These are phyloP conservation scores for Neonectria neomacrospora DNA, from an alignment of 2,329 filamentous ascomycete genomes.

Conservation along the genomic window DNA sequence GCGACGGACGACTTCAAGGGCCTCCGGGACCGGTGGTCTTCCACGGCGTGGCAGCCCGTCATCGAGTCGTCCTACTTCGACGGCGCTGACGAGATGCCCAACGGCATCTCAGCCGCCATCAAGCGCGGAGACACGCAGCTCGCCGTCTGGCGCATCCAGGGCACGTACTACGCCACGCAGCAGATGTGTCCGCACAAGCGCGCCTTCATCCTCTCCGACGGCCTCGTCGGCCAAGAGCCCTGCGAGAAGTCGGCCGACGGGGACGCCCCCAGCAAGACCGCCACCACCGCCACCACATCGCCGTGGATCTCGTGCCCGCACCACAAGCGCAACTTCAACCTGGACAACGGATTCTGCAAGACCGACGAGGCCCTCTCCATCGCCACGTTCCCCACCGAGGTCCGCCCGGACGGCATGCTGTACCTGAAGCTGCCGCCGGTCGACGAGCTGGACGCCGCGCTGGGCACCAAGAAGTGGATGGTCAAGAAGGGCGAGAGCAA, in stretches of 20 bases:
- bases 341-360: slow-evolving; percentile 76
- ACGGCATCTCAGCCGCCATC: slow-evolving; percentile 79
- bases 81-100: slow-evolving; percentile 69
- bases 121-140: slow-evolving; percentile 91
- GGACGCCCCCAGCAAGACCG: slow-evolving; percentile 40
- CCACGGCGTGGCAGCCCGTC: slow-evolving; percentile 80
- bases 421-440: slow-evolving; percentile 84
- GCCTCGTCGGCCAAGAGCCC: slow-evolving; percentile 77
- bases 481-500: slow-evolving; percentile 75
- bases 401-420: slow-evolving; percentile 77
- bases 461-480: slow-evolving; percentile 83
- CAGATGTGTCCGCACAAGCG: slow-evolving; percentile 97
- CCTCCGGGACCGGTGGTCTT: slow-evolving; percentile 69
- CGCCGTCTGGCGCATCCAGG: slow-evolving; percentile 84
- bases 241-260: slow-evolving; percentile 46
- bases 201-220: slow-evolving; percentile 88
- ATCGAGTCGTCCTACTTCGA: slow-evolving; percentile 77
- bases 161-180: slow-evolving; percentile 85
- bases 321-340: slow-evolving; percentile 90
- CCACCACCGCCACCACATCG: slow-evolving; percentile 18
- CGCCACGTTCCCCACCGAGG: slow-evolving; percentile 83
- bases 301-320: slow-evolving; percentile 90
- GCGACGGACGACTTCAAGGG: slow-evolving; percentile 78
- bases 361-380: slow-evolving; percentile 82
- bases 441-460: slow-evolving; percentile 79